Evolutionary conservation across 2,329 filamentous ascomycete genomes (phyloP), one percentile per base, ranked within the genome.

Genomic region (Fusarium nelsonii): DNA sequence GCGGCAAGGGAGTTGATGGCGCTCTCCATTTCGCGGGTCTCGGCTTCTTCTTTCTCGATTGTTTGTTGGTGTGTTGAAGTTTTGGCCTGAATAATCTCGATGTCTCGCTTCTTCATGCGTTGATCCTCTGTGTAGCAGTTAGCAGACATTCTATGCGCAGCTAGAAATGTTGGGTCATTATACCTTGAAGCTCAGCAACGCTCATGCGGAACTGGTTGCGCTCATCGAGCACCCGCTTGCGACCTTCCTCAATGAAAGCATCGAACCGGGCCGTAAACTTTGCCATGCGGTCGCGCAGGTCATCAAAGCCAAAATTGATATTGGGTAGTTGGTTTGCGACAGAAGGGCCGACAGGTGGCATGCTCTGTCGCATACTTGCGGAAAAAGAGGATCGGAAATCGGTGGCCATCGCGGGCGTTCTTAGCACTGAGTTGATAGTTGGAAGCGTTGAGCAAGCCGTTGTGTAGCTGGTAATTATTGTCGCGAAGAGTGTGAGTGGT

Each of bases 251-350:
- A 68, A 99, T 97, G 74, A 97, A 98, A 0, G 90, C 90, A 77
- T 99, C 96, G 74, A 99, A 99, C 73, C 89, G 91, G 10, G 89
- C 87, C 0, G 92, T 97, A 78, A 99, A 99, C 68, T 92, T 93
- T 55, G 91, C 87, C 96, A 99, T 98, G 81, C 94, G 92, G 75
- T 95, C 93, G 81, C 95, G 94, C 77, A 99, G 82, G 73, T 97
- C 93, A 74, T 98, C 94, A 79, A 98, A 98, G 61, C 94, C 94
- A 79, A 99, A 98, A 80, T 97, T 94, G 79, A 97, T 92, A 78
- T 87, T 92, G 36, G 96, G 96, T 10, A 99, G 88, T 50, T 89
- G 88, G 78, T 94, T 91, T 41, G 90, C 91, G 82, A 92, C 88
- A 8, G 90, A 92, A 15, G 89, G 87, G 41, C 84, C 87, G 46